Base-by-base conservation (phyloP, 2,329 filamentous ascomycete species). In the Dichotomopilus funicola region DNA sequence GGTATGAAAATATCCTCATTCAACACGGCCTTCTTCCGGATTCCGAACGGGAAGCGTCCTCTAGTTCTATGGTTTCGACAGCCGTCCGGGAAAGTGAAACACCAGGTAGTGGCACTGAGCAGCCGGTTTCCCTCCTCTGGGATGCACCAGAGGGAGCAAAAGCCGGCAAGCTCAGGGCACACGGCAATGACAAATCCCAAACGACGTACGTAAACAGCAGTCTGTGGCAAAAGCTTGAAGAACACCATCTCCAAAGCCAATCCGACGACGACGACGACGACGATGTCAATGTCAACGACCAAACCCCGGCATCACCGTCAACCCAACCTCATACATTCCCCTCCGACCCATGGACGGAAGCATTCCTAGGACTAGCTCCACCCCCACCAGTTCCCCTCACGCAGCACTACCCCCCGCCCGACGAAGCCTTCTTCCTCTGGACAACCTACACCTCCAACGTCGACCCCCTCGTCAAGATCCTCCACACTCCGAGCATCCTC, bases 391-490 rank as follows among this genome's bases (percentile, higher is more conserved):
- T 37, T 5, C 31, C 8, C 11, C 50, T 52, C 19, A 11, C 13
- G 6, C 42, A 33, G 12, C 34, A 52, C 8, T 43, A 40, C 42
- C 42, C 50, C 5, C 10, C 42, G 2, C 50, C 7, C 11, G 4
- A 36, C 6, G 19, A 46, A 4, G 50, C 35, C 34, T 13, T 37
- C 34, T 4, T 40, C 10, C 11, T 52, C 6, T 52, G 50, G 50
- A 36, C 12, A 9, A 40, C 41, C 2, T n/a, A 51, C 35, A 19
- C 13, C 42, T 34, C 45, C 3, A 44, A 37, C 3, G 42, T 46
- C 31, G 50, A 52, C 11, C 42, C 50, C 12, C 50, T 52, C 5
- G 37, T 13, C 50, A 52, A 46, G 19, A 52, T 46, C 13, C 35
- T 52, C 5, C 50, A 52, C n/a, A 27, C 37, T 11, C 50, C 50